These are phyloP conservation scores for Verticillium longisporum DNA, from an alignment of 2,329 filamentous ascomycete species.

Conservation along the genomic window DNA sequence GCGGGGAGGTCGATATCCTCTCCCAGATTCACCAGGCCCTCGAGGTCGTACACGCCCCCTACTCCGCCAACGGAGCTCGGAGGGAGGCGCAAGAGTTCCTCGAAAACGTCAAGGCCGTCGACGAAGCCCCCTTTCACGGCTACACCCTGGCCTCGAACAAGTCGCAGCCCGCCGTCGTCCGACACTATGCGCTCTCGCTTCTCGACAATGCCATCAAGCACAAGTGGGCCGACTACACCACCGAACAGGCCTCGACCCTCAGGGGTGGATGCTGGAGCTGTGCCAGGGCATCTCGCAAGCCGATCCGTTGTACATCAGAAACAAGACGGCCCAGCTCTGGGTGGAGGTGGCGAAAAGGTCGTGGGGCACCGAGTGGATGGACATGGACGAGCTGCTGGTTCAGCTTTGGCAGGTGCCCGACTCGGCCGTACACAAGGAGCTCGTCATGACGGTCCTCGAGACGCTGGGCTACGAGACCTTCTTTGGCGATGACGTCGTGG, in stretches of 20 bases:
- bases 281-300: conserved; percentile 62
- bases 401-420: conserved; percentile 71
- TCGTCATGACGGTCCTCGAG: conserved; percentile 84
- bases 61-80: conserved; percentile 73
- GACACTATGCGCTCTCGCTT: conserved; percentile 89
- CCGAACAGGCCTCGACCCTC: conserved; percentile 61
- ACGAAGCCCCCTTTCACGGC: conserved; percentile 77
- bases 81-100: conserved; percentile 79
- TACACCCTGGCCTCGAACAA: conserved; percentile 73
- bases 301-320: conserved; percentile 78
- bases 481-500: conserved; percentile 80
- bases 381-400: conserved; percentile 83
- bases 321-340: conserved; percentile 93
- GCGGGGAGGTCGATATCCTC: conserved; percentile 39
- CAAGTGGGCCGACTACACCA: conserved; percentile 67
- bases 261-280: conserved; percentile 73
- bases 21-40: conserved; percentile 76
- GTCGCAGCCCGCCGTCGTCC: conserved; percentile 70
- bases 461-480: conserved; percentile 93
- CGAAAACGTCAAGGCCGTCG: conserved; percentile 73
- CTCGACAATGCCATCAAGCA: conserved; percentile 87
- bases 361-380: conserved; percentile 89
- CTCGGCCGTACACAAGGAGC: conserved; percentile 64
- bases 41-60: conserved; percentile 76
- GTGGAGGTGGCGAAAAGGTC: conserved; percentile 87